Evolutionary conservation across 1,284 basidiomycete genomes (phyloP), one percentile per base, ranked within the genome.

Genomic region (Cystobasidium pallidum): DNA sequence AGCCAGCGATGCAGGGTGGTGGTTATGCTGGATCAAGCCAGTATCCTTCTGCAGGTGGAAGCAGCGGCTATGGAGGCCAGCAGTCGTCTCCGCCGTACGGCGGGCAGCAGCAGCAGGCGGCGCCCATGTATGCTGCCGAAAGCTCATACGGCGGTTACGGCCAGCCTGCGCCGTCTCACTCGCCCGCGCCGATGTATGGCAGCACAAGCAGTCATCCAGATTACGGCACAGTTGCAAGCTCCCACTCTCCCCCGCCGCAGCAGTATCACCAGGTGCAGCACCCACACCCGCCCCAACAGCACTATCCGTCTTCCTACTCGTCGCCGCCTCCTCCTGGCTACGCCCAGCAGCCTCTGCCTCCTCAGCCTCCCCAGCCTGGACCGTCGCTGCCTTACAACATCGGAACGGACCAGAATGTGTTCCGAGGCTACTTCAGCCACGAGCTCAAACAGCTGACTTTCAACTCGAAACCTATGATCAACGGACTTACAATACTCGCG

Each of bases 401-500:
- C 34, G 67, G 57, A 57, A 52, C 63, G 59, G 79, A 83, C 65
- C 86, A 91, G 39, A 85, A 85, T 79, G 85, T 86, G 41, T 94
- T 94, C 82, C 89, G 91, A 76, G 74, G 74, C 59, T 82, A 80
- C 81, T 83, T 80, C 76, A 65, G 86, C 75, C 82, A 84, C 61
- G 89, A 92, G 73, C 88, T 98, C 73, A 85, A 88, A 78, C 87
- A 90, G 77, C 88, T 99, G 75, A 94, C 89, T 51, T 89, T 95
- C 84, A 99, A 99, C 83, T 96, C 94, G 76, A 90, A 94, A 80
- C 91, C 93, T 17, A 89, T 97, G 76, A 99, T 99, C 78, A 94
- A 95, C 82, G 87, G 87, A 75, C 84, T 99, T n/a, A 98, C 95
- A 34, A 88, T 95, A 84, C 87, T 93, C 78, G 94, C 96, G 41